Percentiles rank a stretch among this genome's conserved stretches.
These are phyloP conservation scores for Arthroderma sp. DNA, from an alignment of 2,329 filamentous ascomycete species.

Conservation along the genomic window DNA sequence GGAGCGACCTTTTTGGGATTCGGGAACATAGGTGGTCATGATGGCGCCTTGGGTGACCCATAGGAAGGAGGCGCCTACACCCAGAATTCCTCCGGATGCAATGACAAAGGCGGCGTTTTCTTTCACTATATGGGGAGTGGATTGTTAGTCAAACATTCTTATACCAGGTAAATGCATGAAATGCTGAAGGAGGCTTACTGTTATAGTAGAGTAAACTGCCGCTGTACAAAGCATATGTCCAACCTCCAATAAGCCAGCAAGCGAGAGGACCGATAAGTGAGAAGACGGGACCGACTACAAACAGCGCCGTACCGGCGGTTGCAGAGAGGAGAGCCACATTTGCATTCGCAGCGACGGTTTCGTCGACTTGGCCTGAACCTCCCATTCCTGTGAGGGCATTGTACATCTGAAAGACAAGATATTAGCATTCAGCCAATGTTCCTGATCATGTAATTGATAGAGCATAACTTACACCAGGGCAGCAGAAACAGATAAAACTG, in stretches of 20 bases:
- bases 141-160: neutral
- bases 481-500: constrained; percentile 38
- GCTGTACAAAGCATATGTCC: constrained; percentile 36
- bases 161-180: neutral
- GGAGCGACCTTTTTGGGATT: constrained; percentile 31
- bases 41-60: constrained; percentile 38
- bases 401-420: constrained; percentile 29
- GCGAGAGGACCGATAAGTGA: constrained; percentile 30
- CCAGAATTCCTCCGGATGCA: constrained; percentile 33
- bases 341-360: constrained; percentile 34
- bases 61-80: constrained; percentile 33
- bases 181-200: constrained; percentile 13
- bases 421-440: neutral
- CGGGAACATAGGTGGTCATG: constrained; percentile 35
- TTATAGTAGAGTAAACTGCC: constrained; percentile 34
- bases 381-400: constrained; percentile 35
- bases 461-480: constrained; percentile 29
- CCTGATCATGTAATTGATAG: neutral
- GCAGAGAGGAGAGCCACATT: constrained; percentile 33
- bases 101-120: constrained; percentile 34
- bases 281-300: constrained; percentile 34
- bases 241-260: constrained; percentile 33
- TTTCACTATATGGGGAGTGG: constrained; percentile 13
- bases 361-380: constrained; percentile 34
- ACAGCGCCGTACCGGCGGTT: constrained; percentile 32